phyloP scores from a whole-genome alignment of 164 flowering plant genomes.

The Buxus sempervirens region DNA sequence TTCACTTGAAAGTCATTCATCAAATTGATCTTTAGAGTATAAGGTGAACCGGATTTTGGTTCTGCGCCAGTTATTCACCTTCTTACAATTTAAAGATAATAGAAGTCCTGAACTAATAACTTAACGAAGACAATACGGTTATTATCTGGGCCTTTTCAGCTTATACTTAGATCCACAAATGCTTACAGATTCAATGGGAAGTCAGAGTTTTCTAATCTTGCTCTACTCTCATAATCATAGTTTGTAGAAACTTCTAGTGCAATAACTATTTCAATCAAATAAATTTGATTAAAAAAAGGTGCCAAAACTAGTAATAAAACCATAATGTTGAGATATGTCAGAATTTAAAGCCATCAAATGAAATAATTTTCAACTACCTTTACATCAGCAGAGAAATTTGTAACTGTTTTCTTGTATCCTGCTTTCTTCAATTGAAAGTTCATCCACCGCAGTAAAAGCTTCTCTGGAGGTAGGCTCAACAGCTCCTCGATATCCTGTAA shows the following conservation, averaged over 20 bases:
- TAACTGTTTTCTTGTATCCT: slow-evolving; percentile 49
- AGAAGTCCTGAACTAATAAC: too few species aligned
- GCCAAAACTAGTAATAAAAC: not conserved
- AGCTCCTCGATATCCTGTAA: slow-evolving; percentile 81
- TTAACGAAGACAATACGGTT: too few species aligned
- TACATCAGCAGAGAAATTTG: slow-evolving; percentile 80
- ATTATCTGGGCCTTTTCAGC: too few species aligned
- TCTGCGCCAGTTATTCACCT: too few species aligned
- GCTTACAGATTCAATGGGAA: not conserved
- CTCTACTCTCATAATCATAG: not conserved
- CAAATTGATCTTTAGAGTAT: too few species aligned
- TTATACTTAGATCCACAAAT: too few species aligned
- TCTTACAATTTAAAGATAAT: too few species aligned
- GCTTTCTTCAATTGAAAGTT: slow-evolving; percentile 75
- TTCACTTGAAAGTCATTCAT: too few species aligned
- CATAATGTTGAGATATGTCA: too few species aligned
- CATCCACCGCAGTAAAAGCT: slow-evolving; percentile 78
- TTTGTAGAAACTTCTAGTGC: not conserved
- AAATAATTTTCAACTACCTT: slow-evolving; percentile 50
- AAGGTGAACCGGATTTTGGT: too few species aligned
- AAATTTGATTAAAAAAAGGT: not conserved
- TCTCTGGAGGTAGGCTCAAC: slow-evolving; percentile 71
- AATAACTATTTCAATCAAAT: not conserved
- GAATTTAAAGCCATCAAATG: not conserved
- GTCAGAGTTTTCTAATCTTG: not conserved